A percentile compares a stretch with the other conserved stretches of the same genome.
Conservation (phyloP, 768 basidiomycete species). For the Podaxis mareebaensis region DNA sequence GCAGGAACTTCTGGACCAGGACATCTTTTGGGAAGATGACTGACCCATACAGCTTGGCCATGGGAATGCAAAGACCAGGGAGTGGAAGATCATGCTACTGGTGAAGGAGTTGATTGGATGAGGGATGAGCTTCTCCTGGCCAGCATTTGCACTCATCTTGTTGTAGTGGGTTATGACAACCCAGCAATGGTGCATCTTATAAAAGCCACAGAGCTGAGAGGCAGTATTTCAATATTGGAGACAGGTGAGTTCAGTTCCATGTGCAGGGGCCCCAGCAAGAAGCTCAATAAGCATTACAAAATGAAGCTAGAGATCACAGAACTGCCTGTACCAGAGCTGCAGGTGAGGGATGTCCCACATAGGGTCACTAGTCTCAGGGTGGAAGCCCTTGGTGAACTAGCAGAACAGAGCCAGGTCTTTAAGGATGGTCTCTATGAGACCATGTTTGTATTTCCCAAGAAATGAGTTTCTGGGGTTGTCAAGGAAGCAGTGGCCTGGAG, state of each 20-base stretch:
- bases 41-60: not conserved
- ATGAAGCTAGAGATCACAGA: not conserved
- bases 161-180: conserved; percentile 13
- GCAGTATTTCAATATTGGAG: not conserved
- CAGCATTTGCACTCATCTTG: conserved; percentile 20
- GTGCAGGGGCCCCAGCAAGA: not conserved
- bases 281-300: not conserved
- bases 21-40: not conserved
- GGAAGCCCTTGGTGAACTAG: not conserved
- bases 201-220: not conserved
- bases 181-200: not conserved
- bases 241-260: not conserved
- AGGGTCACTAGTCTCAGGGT: not conserved
- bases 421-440: not conserved
- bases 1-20: not conserved
- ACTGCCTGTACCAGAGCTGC: not conserved
- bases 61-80: not conserved
- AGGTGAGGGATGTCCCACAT: not conserved
- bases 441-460: not conserved
- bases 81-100: not conserved
- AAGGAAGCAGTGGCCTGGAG: conserved; percentile 25
- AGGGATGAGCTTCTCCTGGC: conserved; percentile 27
- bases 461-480: conserved; percentile 17
- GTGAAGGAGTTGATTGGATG: conserved; percentile 25
- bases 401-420: not conserved